Evolutionary conservation across 768 basidiomycete species (phyloP).

Genomic region (Omphalotus guepiniiformis): DNA sequence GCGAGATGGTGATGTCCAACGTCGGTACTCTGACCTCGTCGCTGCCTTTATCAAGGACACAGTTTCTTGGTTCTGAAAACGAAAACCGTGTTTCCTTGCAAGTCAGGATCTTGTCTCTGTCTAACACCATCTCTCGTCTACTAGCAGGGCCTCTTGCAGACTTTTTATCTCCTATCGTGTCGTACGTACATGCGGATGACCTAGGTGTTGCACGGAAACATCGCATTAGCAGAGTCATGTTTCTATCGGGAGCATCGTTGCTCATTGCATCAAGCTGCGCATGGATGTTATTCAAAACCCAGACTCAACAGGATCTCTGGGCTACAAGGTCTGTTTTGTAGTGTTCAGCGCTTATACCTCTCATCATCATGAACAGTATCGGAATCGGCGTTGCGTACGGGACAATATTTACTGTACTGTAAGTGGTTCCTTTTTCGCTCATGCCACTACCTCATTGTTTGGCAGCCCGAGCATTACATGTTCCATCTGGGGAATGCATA

Average conservation of each 20-base stretch:
- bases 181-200: slow-evolving; percentile 33
- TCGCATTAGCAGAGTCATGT: slow-evolving; percentile 56
- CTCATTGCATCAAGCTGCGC: slow-evolving; percentile 48
- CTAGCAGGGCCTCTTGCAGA: slow-evolving; percentile 69
- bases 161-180: slow-evolving; percentile 58
- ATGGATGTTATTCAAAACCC: slow-evolving; percentile 50
- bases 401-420: slow-evolving; percentile 67
- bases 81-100: slow-evolving; percentile 44
- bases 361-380: slow-evolving; percentile 35
- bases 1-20: slow-evolving; percentile 82
- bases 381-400: slow-evolving; percentile 71
- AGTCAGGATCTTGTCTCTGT: slow-evolving; percentile 64
- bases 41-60: slow-evolving; percentile 35
- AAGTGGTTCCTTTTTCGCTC: slow-evolving; percentile 23
- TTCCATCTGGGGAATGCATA: slow-evolving; percentile 65
- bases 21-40: slow-evolving; percentile 74
- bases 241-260: slow-evolving; percentile 46
- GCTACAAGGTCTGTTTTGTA: slow-evolving; percentile 51
- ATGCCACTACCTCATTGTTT: slow-evolving; percentile 1
- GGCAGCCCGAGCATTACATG: slow-evolving; percentile 66
- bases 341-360: background rate
- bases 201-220: slow-evolving; percentile 42
- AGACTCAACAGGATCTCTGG: slow-evolving; percentile 56
- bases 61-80: slow-evolving; percentile 24
- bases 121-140: slow-evolving; percentile 71